Evolutionary conservation across 2,329 filamentous ascomycete genomes (phyloP).

Genomic region (Hypoxylon sp.): DNA sequence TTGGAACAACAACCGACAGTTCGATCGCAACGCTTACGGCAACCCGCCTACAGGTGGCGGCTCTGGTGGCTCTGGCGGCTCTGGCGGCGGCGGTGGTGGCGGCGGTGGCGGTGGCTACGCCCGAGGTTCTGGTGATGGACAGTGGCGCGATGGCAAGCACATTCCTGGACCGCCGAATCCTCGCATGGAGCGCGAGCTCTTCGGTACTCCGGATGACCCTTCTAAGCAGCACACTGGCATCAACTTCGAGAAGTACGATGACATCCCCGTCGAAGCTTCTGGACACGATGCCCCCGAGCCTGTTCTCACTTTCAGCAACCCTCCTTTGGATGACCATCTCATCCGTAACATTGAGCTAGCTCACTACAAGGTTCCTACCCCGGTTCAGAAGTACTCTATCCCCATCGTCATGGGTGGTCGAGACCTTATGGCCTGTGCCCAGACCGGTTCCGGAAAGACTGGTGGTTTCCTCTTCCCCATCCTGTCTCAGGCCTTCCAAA

Average conservation of each 20-base stretch:
- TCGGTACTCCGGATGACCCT: constrained; percentile 88
- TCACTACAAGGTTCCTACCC: constrained; percentile 94
- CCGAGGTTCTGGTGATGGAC: constrained; percentile 90
- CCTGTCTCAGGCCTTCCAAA: constrained; percentile 94
- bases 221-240: constrained; percentile 97
- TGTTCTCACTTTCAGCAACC: constrained; percentile 89
- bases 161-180: constrained; percentile 87
- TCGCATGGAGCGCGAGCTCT: constrained; percentile 93
- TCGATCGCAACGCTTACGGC: constrained; percentile 71
- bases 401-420: constrained; percentile 98
- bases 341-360: constrained; percentile 92
- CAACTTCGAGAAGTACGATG: constrained; percentile 99
- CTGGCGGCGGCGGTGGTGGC: constrained; percentile 55
- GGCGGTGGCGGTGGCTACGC: constrained; percentile 63
- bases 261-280: constrained; percentile 97
- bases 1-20: constrained; percentile 51
- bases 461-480: constrained; percentile 99
- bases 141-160: constrained; percentile 98
- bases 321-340: constrained; percentile 93
- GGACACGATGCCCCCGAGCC: constrained; percentile 93
- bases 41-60: constrained; percentile 56
- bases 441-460: constrained; percentile 99
- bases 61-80: constrained; percentile 53
- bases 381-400: constrained; percentile 99
- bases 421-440: constrained; percentile 99